These are phyloP conservation scores for Pulveroboletus sp. DNA, from an alignment of 768 basidiomycete genomes.

Conservation along the genomic window DNA sequence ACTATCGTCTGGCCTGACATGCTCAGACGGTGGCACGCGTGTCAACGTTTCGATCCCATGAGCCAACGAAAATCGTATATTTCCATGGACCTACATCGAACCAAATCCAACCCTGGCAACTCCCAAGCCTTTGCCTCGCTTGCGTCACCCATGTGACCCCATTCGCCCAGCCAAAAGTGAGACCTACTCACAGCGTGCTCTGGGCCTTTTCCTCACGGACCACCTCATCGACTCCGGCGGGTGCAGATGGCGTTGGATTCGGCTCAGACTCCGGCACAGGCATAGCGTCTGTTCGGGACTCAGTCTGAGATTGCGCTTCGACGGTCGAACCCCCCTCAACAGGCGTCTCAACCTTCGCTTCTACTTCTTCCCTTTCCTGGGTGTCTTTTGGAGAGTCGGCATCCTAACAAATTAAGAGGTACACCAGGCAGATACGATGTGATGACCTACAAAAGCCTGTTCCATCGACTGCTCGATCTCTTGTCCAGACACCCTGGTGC, in stretches of 20 bases:
- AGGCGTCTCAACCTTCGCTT: conserved; percentile 5
- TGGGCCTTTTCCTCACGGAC: conserved; percentile 5
- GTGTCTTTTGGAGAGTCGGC: conserved; percentile 31
- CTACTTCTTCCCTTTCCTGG: conserved; percentile 23
- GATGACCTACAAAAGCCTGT: conserved; percentile 21
- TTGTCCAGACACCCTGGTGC: conserved; percentile 24
- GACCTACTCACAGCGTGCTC: conserved; percentile 14
- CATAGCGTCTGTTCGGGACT: background rate
- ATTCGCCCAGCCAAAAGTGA: background rate
- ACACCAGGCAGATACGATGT: background rate
- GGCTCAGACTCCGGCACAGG: background rate
- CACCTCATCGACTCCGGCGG: background rate
- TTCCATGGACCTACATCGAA: background rate
- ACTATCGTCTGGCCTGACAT: background rate
- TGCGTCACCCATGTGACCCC: background rate
- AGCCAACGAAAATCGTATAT: background rate
- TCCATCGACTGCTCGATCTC: conserved; percentile 31
- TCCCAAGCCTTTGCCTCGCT: conserved; percentile 9
- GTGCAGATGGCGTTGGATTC: background rate
- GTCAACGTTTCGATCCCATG: background rate
- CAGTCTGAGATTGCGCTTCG: background rate
- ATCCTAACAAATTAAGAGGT: conserved; percentile 17
- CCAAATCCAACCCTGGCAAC: conserved; percentile 1
- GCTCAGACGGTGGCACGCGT: background rate
- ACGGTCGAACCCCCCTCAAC: background rate